Evolutionary conservation across 805 yeast species (phyloP).

Genomic region (Myxozyma neotropica): DNA sequence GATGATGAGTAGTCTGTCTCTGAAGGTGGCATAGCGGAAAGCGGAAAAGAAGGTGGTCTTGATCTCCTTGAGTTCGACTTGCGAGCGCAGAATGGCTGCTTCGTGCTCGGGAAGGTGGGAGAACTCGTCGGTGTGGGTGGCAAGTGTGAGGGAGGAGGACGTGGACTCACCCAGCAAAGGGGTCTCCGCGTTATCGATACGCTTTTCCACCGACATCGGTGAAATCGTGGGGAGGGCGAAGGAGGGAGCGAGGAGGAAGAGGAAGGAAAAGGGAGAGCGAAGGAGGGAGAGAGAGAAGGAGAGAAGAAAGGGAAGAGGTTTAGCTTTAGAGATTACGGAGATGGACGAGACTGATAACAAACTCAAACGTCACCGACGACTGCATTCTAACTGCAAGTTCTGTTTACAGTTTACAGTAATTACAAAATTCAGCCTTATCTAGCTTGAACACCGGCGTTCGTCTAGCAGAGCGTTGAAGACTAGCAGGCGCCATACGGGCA

Average conservation of each 20-base stretch:
- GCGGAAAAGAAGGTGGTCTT: conserved; percentile 39
- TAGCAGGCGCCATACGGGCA: too few relatives aligned
- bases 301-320: not conserved
- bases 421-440: too few relatives aligned
- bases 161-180: conserved; percentile 13
- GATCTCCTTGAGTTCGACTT: conserved; percentile 36
- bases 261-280: not conserved
- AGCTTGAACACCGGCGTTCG: too few relatives aligned
- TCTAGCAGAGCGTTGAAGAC: too few relatives aligned
- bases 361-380: too few relatives aligned
- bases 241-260: not conserved
- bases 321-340: too few relatives aligned
- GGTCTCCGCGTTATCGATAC: conserved; percentile 12
- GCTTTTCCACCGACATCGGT: conserved; percentile 9
- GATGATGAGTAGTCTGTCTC: conserved; percentile 7
- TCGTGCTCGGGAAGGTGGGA: conserved; percentile 39
- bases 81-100: conserved; percentile 42
- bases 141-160: not conserved
- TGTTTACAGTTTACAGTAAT: too few relatives aligned
- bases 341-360: too few relatives aligned
- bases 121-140: conserved; percentile 30
- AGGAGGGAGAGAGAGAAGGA: not conserved
- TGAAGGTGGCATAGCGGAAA: conserved; percentile 41
- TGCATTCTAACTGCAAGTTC: too few relatives aligned
- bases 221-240: not conserved